Base-by-base conservation (phyloP, 495 filamentous ascomycete genomes). In the Aspergillus cavernicola region DNA sequence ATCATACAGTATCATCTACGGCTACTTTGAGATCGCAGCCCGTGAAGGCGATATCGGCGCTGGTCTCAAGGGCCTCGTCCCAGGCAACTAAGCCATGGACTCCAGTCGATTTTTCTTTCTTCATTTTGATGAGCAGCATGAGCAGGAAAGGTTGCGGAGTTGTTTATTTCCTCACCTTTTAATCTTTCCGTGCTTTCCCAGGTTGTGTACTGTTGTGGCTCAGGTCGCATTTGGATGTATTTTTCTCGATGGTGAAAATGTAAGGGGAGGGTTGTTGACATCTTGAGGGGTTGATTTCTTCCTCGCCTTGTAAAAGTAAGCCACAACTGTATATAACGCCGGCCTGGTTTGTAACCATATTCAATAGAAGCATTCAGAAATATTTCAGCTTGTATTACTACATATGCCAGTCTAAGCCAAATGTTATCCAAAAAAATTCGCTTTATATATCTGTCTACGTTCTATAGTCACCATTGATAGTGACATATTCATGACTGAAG, bases 11-110 rank as follows among this genome's bases (percentile, higher is more conserved):
- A 97, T 97, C 66, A 97, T 97, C 73, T 97, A 97, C 68, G 87
- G 90, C 54, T 97, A 97, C 75, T 97, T 99, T 64, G 95, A 99
- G 69, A 97, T 97, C 64, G 95, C 95, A 20, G 95, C 95, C 59
- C 96, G 96, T 68, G 95, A 99, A 73, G 93, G 93, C 54, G 95
- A 97, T 66, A 86, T 96, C 64, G 73, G 73, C 51, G 81, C 83
- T 40, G 90, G 90, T 53, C 84, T 96, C 72, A 95, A 93, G 76
- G 92, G 91, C 22, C 89, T 92, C 80, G 84, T 93, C 49, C 71
- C 75, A 28, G 75, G 76, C 58, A 74, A 69, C 71, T 77, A 74
- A 69, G 61, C 37, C 39, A 52, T 54, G 56, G 24, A 43, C 33
- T 39, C 20, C n/a, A 35, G 54, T 16, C 11, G n/a, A 42, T 37